Percentiles rank a stretch among this genome's conserved stretches.
Conservation (phyloP, 2,329 filamentous ascomycete species). For the Sporothrix luriei region DNA sequence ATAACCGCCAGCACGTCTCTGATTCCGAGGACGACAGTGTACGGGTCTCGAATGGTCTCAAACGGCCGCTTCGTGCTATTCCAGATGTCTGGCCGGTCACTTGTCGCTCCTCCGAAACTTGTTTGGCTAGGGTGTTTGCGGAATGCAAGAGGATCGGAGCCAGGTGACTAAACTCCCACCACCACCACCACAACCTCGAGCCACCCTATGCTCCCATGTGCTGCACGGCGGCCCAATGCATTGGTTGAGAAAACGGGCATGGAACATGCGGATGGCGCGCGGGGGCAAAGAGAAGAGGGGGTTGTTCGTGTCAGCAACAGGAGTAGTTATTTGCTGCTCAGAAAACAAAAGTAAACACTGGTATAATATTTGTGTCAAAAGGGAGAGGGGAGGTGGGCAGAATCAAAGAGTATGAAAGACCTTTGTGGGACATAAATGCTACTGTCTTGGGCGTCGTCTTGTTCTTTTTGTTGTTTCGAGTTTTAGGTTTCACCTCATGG, state of each 20-base stretch:
- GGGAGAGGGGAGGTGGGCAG: not conserved
- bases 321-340: not conserved
- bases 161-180: conserved; percentile 14
- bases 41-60: not conserved
- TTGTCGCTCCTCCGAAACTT: not conserved
- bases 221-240: conserved; percentile 17
- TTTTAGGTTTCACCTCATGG: not conserved
- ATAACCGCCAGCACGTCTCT: conserved; percentile 6
- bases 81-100: not conserved
- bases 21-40: not conserved
- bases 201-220: conserved; percentile 2
- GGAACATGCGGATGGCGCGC: not conserved
- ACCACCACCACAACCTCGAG: not conserved
- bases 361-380: not conserved
- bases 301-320: not conserved
- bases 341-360: conserved; percentile 3
- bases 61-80: not conserved
- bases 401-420: not conserved
- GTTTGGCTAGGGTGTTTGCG: conserved; percentile 3
- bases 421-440: not conserved
- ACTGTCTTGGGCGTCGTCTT: not conserved
- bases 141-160: conserved; percentile 3
- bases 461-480: conserved; percentile 1
- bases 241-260: conserved; percentile 9
- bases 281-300: not conserved